phyloP scores from a whole-genome alignment of 2,329 filamentous ascomycete genomes.

The Epichloe sp. region DNA sequence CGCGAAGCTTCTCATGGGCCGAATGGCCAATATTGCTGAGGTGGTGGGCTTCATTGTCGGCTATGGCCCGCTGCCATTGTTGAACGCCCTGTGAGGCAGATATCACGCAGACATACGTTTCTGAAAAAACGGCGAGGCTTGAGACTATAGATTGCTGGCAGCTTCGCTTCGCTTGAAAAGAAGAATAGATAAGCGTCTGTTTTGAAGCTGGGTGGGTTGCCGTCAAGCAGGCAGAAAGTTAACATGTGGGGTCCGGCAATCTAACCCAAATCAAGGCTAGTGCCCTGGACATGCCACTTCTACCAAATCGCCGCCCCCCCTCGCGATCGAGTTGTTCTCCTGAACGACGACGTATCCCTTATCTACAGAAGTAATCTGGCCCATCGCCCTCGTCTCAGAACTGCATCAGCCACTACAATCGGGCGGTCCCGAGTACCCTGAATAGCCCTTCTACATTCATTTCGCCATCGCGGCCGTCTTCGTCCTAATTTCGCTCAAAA shows the following conservation, averaged over 20 bases:
- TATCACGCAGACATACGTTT: not conserved
- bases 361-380: not conserved
- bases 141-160: too few species aligned
- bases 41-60: constrained; percentile 33
- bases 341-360: constrained; percentile 15
- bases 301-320: constrained; percentile 19
- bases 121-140: not conserved
- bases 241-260: constrained; percentile 12
- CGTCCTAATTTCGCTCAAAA: constrained; percentile 24
- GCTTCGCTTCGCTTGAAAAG: constrained; percentile 4
- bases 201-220: too few species aligned
- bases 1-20: constrained; percentile 17
- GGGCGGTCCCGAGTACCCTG: not conserved
- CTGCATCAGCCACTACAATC: not conserved
- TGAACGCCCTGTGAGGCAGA: not conserved
- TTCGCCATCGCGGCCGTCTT: not conserved
- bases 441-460: not conserved
- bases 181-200: too few species aligned
- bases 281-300: constrained; percentile 29
- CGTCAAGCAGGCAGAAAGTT: constrained; percentile 17
- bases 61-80: constrained; percentile 23
- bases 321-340: constrained; percentile 22
- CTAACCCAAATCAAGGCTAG: constrained; percentile 22
- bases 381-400: not conserved
- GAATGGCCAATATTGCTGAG: constrained; percentile 19